These are phyloP conservation scores for Elaeis guineensis DNA, from an alignment of 176 grass and related monocot genomes.

Conservation along the genomic window DNA sequence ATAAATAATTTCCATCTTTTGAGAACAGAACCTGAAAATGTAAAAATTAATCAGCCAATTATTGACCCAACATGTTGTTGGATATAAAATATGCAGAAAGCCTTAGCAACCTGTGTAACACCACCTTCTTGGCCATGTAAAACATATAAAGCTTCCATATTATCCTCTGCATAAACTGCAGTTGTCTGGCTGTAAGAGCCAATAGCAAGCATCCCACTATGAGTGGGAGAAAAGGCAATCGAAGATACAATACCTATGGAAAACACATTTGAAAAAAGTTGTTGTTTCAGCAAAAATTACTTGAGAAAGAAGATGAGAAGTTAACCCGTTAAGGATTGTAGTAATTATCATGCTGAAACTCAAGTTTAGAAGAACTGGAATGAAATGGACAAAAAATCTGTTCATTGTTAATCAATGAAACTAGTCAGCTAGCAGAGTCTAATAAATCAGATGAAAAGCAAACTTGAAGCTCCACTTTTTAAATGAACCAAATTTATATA, in stretches of 20 bases:
- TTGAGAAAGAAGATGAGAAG: not conserved
- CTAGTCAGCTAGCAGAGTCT: too few relatives aligned
- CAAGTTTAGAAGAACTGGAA: too few relatives aligned
- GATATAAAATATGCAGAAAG: not conserved
- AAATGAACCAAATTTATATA: too few relatives aligned
- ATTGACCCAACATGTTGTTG: conserved; percentile 4
- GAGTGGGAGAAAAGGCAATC: conserved; percentile 65
- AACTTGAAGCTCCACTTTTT: too few relatives aligned
- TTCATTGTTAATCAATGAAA: too few relatives aligned
- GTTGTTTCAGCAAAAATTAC: not conserved
- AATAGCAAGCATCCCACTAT: conserved; percentile 83
- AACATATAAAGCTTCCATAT: conserved; percentile 86
- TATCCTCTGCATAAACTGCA: conserved; percentile 69
- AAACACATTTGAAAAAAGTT: conserved; percentile 2
- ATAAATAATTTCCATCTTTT: conserved; percentile 91
- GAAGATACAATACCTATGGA: conserved; percentile 73
- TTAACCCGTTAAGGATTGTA: not conserved
- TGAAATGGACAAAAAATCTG: too few relatives aligned
- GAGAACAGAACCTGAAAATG: conserved; percentile 75
- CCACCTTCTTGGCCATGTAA: conserved; percentile 80
- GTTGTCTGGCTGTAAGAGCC: conserved; percentile 91
- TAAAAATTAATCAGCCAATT: conserved; percentile 13
- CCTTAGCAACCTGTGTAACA: conserved; percentile 74
- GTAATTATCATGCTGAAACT: not conserved
- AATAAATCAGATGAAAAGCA: too few relatives aligned